These are phyloP conservation scores for Globisporangium takayamanum DNA, from an alignment of 352 stramenopile species.

Conservation along the genomic window DNA sequence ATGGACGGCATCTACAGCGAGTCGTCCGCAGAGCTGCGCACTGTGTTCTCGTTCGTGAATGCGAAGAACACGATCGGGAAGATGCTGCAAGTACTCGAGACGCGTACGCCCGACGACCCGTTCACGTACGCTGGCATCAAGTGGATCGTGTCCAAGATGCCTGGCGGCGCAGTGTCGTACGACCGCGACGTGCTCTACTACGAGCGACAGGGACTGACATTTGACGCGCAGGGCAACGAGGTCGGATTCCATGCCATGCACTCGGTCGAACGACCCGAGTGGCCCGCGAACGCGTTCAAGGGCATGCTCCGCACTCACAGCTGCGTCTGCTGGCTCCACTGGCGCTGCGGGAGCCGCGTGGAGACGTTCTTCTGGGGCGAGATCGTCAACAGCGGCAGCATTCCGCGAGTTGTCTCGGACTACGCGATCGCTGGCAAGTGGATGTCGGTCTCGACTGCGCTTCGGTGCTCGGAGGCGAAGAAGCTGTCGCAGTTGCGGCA, in stretches of 20 bases:
- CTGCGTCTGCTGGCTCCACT: slow-evolving; percentile 33
- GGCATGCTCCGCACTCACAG: slow-evolving; percentile 20
- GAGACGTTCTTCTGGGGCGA: slow-evolving; percentile 32
- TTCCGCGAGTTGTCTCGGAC: slow-evolving; percentile 24
- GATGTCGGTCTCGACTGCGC: slow-evolving; percentile 17
- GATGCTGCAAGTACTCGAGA: slow-evolving; percentile 29
- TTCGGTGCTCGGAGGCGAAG: slow-evolving; percentile 9
- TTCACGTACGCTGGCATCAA: slow-evolving; percentile 42
- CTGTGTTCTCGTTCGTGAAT: slow-evolving; percentile 30
- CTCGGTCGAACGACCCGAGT: slow-evolving; percentile 29
- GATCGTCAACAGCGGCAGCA: slow-evolving; percentile 23
- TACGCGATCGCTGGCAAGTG: slow-evolving; percentile 29
- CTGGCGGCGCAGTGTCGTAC: slow-evolving; percentile 18
- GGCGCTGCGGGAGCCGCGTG: slow-evolving; percentile 7
- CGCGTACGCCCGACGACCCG: slow-evolving; percentile 21
- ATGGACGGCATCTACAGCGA: slow-evolving; percentile 35
- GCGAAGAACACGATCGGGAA: slow-evolving; percentile 25
- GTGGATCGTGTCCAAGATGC: slow-evolving; percentile 26
- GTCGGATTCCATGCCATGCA: slow-evolving; percentile 42
- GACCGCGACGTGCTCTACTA: slow-evolving; percentile 46
- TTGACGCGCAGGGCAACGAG: slow-evolving; percentile 22
- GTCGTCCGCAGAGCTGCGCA: slow-evolving; percentile 35
- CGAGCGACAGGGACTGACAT: slow-evolving; percentile 35
- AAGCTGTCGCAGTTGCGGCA: slow-evolving; percentile 21
- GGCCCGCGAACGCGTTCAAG: slow-evolving; percentile 19